These are phyloP conservation scores for Parasitella parasitica DNA, from an alignment of 371 early-diverging fungal species.

Conservation along the genomic window DNA sequence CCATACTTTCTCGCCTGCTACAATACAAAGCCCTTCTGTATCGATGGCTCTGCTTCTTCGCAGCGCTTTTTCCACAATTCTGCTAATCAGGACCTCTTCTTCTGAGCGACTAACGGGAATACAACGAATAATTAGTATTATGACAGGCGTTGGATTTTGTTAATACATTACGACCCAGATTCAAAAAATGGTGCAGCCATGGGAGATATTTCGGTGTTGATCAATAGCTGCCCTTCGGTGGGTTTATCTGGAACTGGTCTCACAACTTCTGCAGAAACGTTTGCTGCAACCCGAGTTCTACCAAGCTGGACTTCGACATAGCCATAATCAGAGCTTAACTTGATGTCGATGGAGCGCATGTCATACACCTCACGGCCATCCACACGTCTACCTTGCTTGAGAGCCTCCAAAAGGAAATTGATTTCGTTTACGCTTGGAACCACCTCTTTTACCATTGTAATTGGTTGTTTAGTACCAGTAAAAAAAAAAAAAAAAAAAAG, in stretches of 20 bases:
- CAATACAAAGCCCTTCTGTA: slow-evolving; percentile 94
- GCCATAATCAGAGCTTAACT: slow-evolving; percentile 73
- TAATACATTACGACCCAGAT: slow-evolving; percentile 47
- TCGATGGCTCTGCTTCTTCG: slow-evolving; percentile 87
- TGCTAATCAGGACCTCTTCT: slow-evolving; percentile 80
- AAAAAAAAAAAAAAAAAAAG: background rate
- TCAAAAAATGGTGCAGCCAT: slow-evolving; percentile 84
- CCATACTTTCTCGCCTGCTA: slow-evolving; percentile 97
- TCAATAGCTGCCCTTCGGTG: slow-evolving; percentile 81
- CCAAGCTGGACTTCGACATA: slow-evolving; percentile 82
- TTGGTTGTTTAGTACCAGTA: background rate
- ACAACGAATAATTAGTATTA: background rate
- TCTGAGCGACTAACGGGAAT: slow-evolving; percentile 59
- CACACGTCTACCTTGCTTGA: slow-evolving; percentile 24
- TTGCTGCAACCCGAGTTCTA: slow-evolving; percentile 83
- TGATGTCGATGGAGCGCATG: slow-evolving; percentile 68
- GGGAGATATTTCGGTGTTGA: slow-evolving; percentile 84
- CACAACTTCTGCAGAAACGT: slow-evolving; percentile 85
- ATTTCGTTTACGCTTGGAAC: slow-evolving; percentile 27
- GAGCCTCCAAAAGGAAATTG: slow-evolving; percentile 21
- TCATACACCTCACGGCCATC: slow-evolving; percentile 85
- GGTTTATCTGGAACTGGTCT: slow-evolving; percentile 78
- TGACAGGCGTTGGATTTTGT: background rate
- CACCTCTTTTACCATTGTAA: slow-evolving; percentile 18
- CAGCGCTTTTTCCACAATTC: slow-evolving; percentile 88